These are phyloP conservation scores for Penicillium griseofulvum DNA, from an alignment of 2,329 filamentous ascomycete genomes.

Conservation along the genomic window DNA sequence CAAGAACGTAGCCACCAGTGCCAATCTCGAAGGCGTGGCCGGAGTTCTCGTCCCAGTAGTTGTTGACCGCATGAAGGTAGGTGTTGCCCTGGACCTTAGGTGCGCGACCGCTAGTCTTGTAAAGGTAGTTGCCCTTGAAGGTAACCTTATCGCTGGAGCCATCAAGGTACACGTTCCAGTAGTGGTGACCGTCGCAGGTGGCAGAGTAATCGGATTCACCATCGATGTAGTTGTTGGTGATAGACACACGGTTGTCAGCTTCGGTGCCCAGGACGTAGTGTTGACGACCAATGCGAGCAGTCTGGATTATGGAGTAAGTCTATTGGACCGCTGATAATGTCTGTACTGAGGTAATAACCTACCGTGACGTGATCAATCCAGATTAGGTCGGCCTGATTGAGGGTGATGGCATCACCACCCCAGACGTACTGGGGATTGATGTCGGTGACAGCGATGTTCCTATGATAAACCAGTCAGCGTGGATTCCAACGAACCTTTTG, in stretches of 20 bases:
- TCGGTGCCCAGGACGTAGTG: conserved; percentile 8
- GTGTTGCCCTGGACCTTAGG: conserved; percentile 7
- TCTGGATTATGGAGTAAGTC: neutral
- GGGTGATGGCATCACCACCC: conserved; percentile 12
- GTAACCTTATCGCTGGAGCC: conserved; percentile 10
- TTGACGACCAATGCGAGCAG: conserved; percentile 10
- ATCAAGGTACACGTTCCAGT: conserved; percentile 10
- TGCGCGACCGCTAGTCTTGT: conserved; percentile 8
- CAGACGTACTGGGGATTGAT: conserved; percentile 11
- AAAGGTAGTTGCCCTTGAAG: conserved; percentile 12
- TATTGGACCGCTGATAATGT: neutral
- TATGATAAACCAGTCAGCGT: neutral
- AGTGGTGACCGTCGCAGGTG: conserved; percentile 10
- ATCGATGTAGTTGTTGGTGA: conserved; percentile 12
- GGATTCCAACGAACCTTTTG: neutral
- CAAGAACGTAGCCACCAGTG: neutral
- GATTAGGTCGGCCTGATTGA: conserved; percentile 3
- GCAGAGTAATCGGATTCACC: conserved; percentile 9
- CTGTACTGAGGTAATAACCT: neutral
- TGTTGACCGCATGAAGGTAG: conserved; percentile 10
- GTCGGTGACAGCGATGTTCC: conserved; percentile 10
- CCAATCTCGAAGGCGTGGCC: conserved; percentile 6
- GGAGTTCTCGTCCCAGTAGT: conserved; percentile 7
- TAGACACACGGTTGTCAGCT: conserved; percentile 7
- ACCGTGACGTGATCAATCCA: conserved; percentile 13